phyloP scores from a whole-genome alignment of 2,329 filamentous ascomycete species.

The Sclerotinia nivalis region DNA sequence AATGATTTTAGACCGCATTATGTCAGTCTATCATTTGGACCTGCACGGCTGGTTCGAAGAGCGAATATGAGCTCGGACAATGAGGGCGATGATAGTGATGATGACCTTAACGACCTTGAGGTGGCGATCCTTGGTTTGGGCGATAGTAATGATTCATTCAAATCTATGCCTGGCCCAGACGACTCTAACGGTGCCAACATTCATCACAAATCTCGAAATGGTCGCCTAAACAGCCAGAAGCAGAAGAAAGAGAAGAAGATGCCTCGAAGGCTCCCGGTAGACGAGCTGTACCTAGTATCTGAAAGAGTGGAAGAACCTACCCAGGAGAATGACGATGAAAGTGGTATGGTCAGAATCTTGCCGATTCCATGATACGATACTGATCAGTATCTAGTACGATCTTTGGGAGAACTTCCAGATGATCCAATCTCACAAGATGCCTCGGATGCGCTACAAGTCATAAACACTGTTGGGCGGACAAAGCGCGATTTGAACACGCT shows the following conservation, averaged over 20 bases:
- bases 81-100: background rate
- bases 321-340: slow-evolving; percentile 21
- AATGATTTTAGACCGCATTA: background rate
- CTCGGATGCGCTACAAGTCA: background rate
- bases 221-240: background rate
- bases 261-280: slow-evolving; percentile 30
- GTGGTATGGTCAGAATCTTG: background rate
- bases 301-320: slow-evolving; percentile 24
- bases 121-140: background rate
- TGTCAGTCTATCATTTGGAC: background rate
- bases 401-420: slow-evolving; percentile 29
- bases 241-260: slow-evolving; percentile 22
- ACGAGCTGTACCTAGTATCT: slow-evolving; percentile 29
- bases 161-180: background rate
- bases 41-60: background rate
- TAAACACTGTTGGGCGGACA: background rate
- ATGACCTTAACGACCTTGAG: slow-evolving; percentile 4
- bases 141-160: background rate
- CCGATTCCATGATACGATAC: background rate
- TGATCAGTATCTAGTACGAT: slow-evolving; percentile 17
- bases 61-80: background rate
- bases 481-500: background rate
- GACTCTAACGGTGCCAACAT: background rate
- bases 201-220: background rate
- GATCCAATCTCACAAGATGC: slow-evolving; percentile 35